Evolutionary conservation across 805 yeast genomes (phyloP), one percentile per base, ranked within the genome.

Genomic region (Monosporozyma unispora): DNA sequence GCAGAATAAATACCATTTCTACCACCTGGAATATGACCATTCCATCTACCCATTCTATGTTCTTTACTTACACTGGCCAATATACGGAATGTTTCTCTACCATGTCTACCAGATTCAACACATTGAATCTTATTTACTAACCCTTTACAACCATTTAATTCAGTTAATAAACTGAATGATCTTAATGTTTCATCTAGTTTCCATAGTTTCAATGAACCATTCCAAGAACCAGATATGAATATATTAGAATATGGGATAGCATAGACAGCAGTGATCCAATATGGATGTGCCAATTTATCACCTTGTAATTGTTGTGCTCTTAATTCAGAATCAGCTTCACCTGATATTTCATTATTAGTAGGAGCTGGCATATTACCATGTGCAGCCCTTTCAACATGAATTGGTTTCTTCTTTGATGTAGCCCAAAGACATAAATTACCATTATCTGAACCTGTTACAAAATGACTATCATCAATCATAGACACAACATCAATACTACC

Each of bases 361-460:
- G 81, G 62, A 10, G 61, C 57, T 14, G 81, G 79, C 48, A 76
- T 73, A 18, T 76, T 57, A 2, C 97, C 99, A 66, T 93, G 99
- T 2, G 91, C 86, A 45, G 73, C 68, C 59, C 93, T 77, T 53
- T 76, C 68, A 2, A 81, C 80, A 64, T 67, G 83, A 27, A 86
- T 69, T 14, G 98, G 95, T 68, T 88, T 90, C 77, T 93, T 93
- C 70, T 88, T 88, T 23, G 87, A 82, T 50, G 84, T 70, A 2
- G 96, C 81, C 99, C 99, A 93, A 53, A 93, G 72, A n/a, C 87
- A 71, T 29, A 93, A 69, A 61, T 80, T 85, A 41, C 99, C 99
- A 64, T 90, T 91, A 63, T 93, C 99, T 14, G 96, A 83, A 4
- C 98, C 98, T 1, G 98, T 90, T 44, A 93, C 81, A 63, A 93